A percentile compares a stretch with the other conserved stretches of the same genome.
Evolutionary conservation across 139 green algal genomes (phyloP).

Genomic region (Coelastrella sp.): DNA sequence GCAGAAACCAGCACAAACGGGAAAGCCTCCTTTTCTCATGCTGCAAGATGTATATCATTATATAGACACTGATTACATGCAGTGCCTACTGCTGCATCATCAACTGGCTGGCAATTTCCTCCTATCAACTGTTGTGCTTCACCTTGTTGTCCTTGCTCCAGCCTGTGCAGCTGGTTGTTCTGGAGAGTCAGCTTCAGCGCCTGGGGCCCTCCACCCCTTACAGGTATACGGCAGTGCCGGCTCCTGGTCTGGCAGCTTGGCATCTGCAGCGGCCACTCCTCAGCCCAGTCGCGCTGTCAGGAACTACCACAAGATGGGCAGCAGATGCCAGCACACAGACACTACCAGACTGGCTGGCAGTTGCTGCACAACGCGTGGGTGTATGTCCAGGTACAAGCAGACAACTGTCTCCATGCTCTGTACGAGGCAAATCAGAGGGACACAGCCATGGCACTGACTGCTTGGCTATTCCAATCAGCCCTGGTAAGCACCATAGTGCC

Average conservation of each 20-base stretch:
- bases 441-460: too few relatives aligned
- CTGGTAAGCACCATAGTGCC: too few relatives aligned
- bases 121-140: neutral
- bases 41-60: too few relatives aligned
- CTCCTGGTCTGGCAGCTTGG: neutral
- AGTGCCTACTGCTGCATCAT: neutral
- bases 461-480: too few relatives aligned
- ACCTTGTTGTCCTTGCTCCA: neutral
- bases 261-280: neutral
- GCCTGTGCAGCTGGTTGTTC: constrained; percentile 31
- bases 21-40: too few relatives aligned
- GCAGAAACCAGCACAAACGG: too few relatives aligned
- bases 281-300: neutral
- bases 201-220: constrained; percentile 24
- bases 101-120: neutral
- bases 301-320: neutral
- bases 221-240: constrained; percentile 28
- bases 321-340: constrained; percentile 13
- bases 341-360: constrained; percentile 9
- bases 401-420: neutral
- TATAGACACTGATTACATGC: too few relatives aligned
- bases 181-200: constrained; percentile 28
- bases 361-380: constrained; percentile 12
- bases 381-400: neutral
- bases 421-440: neutral